Evolutionary conservation across 2,329 filamentous ascomycete genomes (phyloP), one percentile per base, ranked within the genome.

Genomic region (Curvularia sp.): DNA sequence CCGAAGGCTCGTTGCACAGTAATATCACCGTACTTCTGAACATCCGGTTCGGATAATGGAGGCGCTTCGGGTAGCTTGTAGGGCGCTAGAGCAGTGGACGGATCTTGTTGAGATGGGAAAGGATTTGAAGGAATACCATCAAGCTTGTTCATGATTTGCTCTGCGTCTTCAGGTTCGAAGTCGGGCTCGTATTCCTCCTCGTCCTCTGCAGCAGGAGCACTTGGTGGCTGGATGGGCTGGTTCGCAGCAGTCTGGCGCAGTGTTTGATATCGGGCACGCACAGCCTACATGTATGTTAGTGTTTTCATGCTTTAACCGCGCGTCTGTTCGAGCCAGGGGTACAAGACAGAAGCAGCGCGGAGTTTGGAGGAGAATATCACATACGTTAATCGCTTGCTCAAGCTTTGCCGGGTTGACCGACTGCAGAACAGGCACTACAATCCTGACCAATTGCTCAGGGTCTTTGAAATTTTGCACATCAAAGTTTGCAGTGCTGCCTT

Each of bases 161-260:
- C 90, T 1, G 86, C 86, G 64, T 92, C 88, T 74, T 96, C 92
- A 8, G 89, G 85, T 58, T 89, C 87, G 66, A 92, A 93, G 71
- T 96, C 91, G 0, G 94, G 93, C 70, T 97, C 94, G 71, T 97
- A 97, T 68, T 97, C 92, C 64, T 96, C 92, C 19, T 97, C 93
- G 41, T 96, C 93, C 3, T 91, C 87, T 25, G 85, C 86, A 2
- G 75, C 77, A 15, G 70, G 55, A 32, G 60, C 64, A 21, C 66
- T 61, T 48, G 73, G 67, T 64, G 75, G 64, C 64, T 67, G 54
- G 60, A 76, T 59, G 59, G 65, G 34, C 42, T 49, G 55, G 50
- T 59, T 63, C 19, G 73, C 65, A 28, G 68, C 66, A 18, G 68
- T 59, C 55, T 75, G 72, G 51, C 71, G 73, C 5, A 81, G 65